These are phyloP conservation scores for Paecilomyces formosus DNA, from an alignment of 2,329 filamentous ascomycete genomes.

Conservation along the genomic window DNA sequence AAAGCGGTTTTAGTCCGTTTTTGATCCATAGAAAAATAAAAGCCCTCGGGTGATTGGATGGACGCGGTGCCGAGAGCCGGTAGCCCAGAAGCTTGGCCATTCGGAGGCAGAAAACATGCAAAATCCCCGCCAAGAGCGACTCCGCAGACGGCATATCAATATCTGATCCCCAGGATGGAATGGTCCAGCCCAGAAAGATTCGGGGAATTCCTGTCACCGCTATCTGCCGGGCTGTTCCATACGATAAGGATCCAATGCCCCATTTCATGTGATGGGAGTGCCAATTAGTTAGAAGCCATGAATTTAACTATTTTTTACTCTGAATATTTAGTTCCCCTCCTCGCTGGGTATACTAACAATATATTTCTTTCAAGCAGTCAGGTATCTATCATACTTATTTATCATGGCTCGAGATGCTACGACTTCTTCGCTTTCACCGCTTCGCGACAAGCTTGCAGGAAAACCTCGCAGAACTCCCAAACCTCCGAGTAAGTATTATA, in stretches of 20 bases:
- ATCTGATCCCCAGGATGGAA: neutral
- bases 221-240: neutral
- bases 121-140: neutral
- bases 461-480: constrained; percentile 51
- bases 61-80: neutral
- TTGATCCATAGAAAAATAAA: neutral
- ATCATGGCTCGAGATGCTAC: neutral
- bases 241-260: neutral
- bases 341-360: neutral
- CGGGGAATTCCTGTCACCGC: neutral
- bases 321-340: too few species aligned
- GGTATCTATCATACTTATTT: neutral
- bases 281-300: neutral
- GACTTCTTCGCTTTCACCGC: constrained; percentile 19
- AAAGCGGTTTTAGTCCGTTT: neutral
- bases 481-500: constrained; percentile 78
- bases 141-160: neutral
- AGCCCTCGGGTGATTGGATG: neutral
- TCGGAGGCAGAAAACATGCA: neutral
- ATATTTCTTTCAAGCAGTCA: neutral
- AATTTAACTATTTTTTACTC: neutral
- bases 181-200: neutral
- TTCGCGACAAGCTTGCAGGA: constrained; percentile 41
- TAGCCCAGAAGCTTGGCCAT: neutral
- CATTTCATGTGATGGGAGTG: neutral